These are phyloP conservation scores for Phytophthora citrophthora DNA, from an alignment of 352 stramenopile genomes.

Conservation along the genomic window DNA sequence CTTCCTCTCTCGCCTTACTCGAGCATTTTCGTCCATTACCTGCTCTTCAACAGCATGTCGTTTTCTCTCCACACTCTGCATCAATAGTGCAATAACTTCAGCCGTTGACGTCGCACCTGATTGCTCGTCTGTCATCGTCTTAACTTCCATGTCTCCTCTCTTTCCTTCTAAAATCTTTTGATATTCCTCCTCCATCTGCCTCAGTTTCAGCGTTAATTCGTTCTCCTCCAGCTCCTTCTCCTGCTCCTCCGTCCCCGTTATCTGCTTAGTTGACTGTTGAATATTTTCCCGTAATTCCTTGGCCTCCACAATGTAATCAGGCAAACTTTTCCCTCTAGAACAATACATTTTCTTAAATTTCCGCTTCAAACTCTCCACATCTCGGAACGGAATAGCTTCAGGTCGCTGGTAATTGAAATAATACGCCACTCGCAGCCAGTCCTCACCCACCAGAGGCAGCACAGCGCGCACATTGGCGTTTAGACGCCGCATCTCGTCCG, in stretches of 20 bases:
- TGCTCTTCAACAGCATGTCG: neutral
- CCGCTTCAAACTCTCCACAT: conserved; percentile 44
- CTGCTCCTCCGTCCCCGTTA: neutral
- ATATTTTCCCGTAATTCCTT: conserved; percentile 1
- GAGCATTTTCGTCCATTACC: neutral
- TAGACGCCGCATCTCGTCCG: conserved; percentile 70
- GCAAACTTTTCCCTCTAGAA: conserved; percentile 10
- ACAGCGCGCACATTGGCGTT: conserved; percentile 65
- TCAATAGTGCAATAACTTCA: neutral
- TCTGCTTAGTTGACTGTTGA: neutral
- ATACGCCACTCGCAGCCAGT: conserved; percentile 72
- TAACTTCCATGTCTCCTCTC: neutral
- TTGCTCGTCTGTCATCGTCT: neutral
- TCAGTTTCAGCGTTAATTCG: neutral
- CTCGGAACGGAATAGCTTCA: neutral
- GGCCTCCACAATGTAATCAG: conserved; percentile 1
- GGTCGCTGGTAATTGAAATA: conserved; percentile 61
- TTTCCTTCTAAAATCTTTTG: neutral
- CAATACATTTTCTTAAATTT: conserved; percentile 85
- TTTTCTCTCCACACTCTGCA: conserved; percentile 3
- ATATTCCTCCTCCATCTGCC: conserved; percentile 7
- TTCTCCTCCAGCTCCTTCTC: neutral
- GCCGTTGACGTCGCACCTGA: neutral
- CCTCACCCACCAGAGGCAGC: conserved; percentile 52
- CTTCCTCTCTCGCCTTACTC: neutral